phyloP scores from a whole-genome alignment of 2,329 filamentous ascomycete species.

The Aspergillus puulaauensis region DNA sequence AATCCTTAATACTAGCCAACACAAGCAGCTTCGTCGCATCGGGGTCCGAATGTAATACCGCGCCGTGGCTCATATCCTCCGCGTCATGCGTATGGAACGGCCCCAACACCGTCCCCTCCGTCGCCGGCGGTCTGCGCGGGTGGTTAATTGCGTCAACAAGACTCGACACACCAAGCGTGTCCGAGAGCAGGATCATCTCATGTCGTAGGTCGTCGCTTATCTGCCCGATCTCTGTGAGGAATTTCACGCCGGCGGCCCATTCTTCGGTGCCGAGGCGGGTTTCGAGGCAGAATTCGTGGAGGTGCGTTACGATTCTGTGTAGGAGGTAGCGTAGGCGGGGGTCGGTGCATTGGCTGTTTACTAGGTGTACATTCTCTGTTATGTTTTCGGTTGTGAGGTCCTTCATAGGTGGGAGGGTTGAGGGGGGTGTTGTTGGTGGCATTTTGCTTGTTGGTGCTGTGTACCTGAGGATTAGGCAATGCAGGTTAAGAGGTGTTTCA shows the following conservation, averaged over 20 bases:
- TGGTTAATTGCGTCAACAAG: conserved; percentile 29
- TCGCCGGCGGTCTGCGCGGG: conserved; percentile 18
- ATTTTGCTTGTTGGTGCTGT: conserved; percentile 21
- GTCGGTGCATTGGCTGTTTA: conserved; percentile 69
- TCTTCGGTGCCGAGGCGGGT: conserved; percentile 73
- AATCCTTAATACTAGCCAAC: conserved; percentile 22
- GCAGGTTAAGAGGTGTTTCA: background rate
- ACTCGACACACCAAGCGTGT: conserved; percentile 26
- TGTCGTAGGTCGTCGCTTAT: conserved; percentile 16
- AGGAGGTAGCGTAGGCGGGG: conserved; percentile 70
- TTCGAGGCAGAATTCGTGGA: conserved; percentile 80
- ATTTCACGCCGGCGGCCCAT: conserved; percentile 73
- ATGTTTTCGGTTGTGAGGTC: conserved; percentile 78
- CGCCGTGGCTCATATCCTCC: conserved; percentile 19
- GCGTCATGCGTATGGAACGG: conserved; percentile 31
- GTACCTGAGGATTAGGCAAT: background rate
- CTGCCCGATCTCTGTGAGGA: conserved; percentile 55
- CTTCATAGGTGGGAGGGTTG: conserved; percentile 51
- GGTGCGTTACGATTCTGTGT: conserved; percentile 69
- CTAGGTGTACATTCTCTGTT: conserved; percentile 70
- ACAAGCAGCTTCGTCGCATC: conserved; percentile 20
- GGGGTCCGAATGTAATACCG: conserved; percentile 20
- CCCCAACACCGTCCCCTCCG: conserved; percentile 29
- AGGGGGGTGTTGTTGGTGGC: background rate
- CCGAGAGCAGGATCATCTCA: conserved; percentile 18